Base-by-base conservation (phyloP, 768 basidiomycete genomes). In the Sarcodon aspratus region DNA sequence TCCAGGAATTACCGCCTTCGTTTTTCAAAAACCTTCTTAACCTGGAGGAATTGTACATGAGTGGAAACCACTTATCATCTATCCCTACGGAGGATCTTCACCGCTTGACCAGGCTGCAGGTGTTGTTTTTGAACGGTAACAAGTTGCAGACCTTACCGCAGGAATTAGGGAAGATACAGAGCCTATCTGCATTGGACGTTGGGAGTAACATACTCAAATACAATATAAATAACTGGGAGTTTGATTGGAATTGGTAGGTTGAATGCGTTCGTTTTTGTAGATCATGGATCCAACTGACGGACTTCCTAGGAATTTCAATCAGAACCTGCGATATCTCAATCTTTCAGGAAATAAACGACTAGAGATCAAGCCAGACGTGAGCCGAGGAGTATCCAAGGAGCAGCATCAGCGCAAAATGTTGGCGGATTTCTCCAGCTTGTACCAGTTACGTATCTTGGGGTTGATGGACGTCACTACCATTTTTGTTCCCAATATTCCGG, bases 211-310 rank as follows among this genome's bases (percentile, higher is more conserved):
- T 80, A 47, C 70, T 99, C 65, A 90, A 87, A 74, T 98, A 98
- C 66, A 99, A 98, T 61, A 92, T 96, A 56, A 87, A 90, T 56
- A 99, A 99, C 59, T 93, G 85, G 85, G 90, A 95, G 62, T 98
- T 93, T 63, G 96, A 99, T 66, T 98, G 94, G 94, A 98, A 99
- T 62, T 97, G 96, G 95, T 95, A 54, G 45, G 79, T 68, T 34
- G 43, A 18, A n/a, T 44, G 9, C 33, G 2, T 4, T 6, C 51
- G 9, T 21, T 27, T 49, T 6, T 37, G 49, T 47, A 48, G 36
- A 35, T 10, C 37, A 32, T 47, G 48, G 36, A 35, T 10, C 37
- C 27, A 15, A 42, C 40, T 15, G 27, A 42, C 40, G 17, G 13
- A 1, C 27, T 17, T 42, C 44, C 7, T 54, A 96, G 95, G 94